phyloP scores from a whole-genome alignment of 805 yeast genomes.

The Yamadazyma philogaea region DNA sequence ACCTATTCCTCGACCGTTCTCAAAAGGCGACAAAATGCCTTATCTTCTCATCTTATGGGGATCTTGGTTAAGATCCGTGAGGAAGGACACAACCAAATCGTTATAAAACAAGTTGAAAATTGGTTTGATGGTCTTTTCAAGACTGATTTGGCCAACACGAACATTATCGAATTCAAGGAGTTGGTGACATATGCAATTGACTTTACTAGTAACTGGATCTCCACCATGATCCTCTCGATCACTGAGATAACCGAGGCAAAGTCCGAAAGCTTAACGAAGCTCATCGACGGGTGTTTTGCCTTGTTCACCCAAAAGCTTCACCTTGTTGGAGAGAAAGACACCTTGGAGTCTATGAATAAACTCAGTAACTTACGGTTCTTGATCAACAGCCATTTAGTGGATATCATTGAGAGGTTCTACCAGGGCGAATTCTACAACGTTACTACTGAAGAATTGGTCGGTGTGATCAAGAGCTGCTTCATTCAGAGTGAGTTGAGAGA shows the following conservation, averaged over 20 bases:
- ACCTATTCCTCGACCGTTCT: constrained; percentile 7
- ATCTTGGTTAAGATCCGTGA: constrained; percentile 9
- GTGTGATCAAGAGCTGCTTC: constrained; percentile 42
- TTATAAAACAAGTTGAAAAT: constrained; percentile 7
- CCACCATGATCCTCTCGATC: constrained; percentile 22
- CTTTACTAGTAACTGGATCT: constrained; percentile 27
- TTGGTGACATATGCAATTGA: constrained; percentile 26
- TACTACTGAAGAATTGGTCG: constrained; percentile 44
- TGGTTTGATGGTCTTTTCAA: constrained; percentile 22
- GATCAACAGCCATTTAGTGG: constrained; percentile 39
- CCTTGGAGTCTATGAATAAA: constrained; percentile 24
- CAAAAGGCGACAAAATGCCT: constrained; percentile 4
- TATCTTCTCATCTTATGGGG: constrained; percentile 7
- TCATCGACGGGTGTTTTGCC: constrained; percentile 23
- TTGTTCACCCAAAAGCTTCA: constrained; percentile 21
- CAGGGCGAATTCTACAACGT: constrained; percentile 51
- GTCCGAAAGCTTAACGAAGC: constrained; percentile 27
- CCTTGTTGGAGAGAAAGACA: constrained; percentile 17
- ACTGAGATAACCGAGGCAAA: constrained; percentile 36
- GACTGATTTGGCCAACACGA: constrained; percentile 25
- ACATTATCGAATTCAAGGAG: constrained; percentile 24
- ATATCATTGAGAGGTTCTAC: constrained; percentile 48
- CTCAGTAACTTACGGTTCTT: constrained; percentile 30
- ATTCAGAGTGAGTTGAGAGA: constrained; percentile 46
- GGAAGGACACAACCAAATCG: constrained; percentile 5